Base-by-base conservation (phyloP, 2,329 filamentous ascomycete species). In the Cytospora paraplurivora region DNA sequence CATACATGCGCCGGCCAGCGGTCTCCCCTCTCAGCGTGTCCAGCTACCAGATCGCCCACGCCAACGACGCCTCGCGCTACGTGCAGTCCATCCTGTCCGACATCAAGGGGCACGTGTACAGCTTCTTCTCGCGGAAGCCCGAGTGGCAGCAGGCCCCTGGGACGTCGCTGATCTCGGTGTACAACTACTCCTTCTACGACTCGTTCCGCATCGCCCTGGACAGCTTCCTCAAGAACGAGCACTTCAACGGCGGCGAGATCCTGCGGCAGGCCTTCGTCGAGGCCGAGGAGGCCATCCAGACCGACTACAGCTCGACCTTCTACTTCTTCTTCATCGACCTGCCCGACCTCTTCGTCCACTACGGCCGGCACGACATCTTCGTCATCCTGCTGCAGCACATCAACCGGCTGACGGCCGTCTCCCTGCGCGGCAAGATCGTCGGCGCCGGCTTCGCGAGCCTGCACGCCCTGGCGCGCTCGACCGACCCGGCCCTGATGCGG, bases 251-350 rank as follows among this genome's bases (percentile, higher is more conserved):
- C 44, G 66, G 66, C 37, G 54, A 62, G 62, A 63, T 67, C 41
- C 62, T 67, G 12, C 64, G 66, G 8, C 66, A 65, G 53, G 66
- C 66, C 33, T 67, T 67, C 54, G 52, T 67, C 35, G 62, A 66
- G 47, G 66, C 66, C 34, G 66, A 67, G 49, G 66, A 66, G 56
- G 65, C 65, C 27, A 51, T 67, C 56, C 64, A 67, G 62, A 58
- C 52, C 8, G 65, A 67, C 64, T 65, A 66, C 33, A 60, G 62
- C n/a, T 62, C 62, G 17, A 65, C 64, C 34, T 67, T 67, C 38
- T 67, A 67, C 51, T 66, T 66, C 47, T 60, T 67, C 51, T 67
- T 67, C 47, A 56, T 67, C 62, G 66, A 67, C 53, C 62, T 67
- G 19, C 66, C 66, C 8, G 66, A 67, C 38, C 44, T 67, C 11